phyloP scores from a whole-genome alignment of 805 yeast genomes.

The Candida arabinofermentans region DNA sequence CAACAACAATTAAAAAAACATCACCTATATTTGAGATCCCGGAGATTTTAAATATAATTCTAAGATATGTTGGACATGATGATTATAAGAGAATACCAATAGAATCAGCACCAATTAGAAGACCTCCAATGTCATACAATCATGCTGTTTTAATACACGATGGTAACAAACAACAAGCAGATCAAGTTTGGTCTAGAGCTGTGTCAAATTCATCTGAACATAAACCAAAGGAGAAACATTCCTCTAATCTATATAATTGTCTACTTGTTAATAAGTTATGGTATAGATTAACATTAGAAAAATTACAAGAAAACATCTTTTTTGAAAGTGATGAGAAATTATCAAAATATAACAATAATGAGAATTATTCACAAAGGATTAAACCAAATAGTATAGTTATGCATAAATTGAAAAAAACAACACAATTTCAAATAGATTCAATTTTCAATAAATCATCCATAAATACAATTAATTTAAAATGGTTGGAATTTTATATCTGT shows the following conservation, averaged over 20 bases:
- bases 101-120: conserved; percentile 55
- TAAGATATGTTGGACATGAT: conserved; percentile 56
- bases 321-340: conserved; percentile 47
- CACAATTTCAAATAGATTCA: conserved; percentile 50
- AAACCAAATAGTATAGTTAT: conserved; percentile 47
- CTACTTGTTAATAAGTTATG: conserved; percentile 66
- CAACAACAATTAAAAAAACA: background rate
- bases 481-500: conserved; percentile 83
- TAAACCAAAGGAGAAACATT: conserved; percentile 1
- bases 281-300: conserved; percentile 49
- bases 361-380: background rate
- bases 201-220: conserved; percentile 12
- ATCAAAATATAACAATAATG: conserved; percentile 12
- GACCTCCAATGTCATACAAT: conserved; percentile 63
- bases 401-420: conserved; percentile 55
- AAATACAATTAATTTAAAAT: conserved; percentile 47
- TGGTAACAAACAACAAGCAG: conserved; percentile 36
- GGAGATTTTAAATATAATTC: conserved; percentile 62
- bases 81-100: conserved; percentile 47
- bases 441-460: conserved; percentile 32
- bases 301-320: conserved; percentile 51
- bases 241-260: conserved; percentile 51
- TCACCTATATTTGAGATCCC: conserved; percentile 63
- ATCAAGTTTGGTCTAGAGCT: conserved; percentile 28
- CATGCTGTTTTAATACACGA: conserved; percentile 71